These are phyloP conservation scores for Eucalyptus brandiana DNA, from an alignment of 345 rosid genomes.

Conservation along the genomic window DNA sequence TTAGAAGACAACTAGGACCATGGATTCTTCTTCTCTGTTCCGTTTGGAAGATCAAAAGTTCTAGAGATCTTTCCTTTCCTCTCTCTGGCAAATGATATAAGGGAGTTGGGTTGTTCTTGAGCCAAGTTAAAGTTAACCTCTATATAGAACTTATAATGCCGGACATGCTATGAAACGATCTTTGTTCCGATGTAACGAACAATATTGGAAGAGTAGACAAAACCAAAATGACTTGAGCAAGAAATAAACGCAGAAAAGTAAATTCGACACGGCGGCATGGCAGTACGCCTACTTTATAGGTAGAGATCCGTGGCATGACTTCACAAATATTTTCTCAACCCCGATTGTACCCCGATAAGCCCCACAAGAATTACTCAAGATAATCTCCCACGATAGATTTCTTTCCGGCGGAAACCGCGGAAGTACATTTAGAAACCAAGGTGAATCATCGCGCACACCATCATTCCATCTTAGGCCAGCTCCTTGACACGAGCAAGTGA, in stretches of 20 bases:
- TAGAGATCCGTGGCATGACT: neutral
- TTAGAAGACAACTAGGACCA: slow-evolving; percentile 1
- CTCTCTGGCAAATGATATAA: neutral
- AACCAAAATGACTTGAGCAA: neutral
- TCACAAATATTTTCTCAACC: neutral
- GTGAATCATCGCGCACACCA: neutral
- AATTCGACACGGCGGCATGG: neutral
- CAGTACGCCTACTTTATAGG: neutral
- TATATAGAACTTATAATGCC: neutral
- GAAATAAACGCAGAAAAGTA: neutral
- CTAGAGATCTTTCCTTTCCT: neutral
- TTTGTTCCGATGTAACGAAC: neutral
- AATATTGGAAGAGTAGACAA: neutral
- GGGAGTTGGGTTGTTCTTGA: neutral
- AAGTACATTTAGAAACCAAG: neutral
- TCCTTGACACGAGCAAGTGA: neutral
- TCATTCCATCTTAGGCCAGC: neutral
- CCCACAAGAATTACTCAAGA: neutral
- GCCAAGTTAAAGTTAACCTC: neutral
- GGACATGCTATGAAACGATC: neutral
- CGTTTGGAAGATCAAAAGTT: neutral
- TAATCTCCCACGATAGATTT: neutral
- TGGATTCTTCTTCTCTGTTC: neutral
- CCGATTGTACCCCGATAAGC: neutral
- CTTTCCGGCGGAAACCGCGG: neutral